A percentile compares a stretch with the other conserved stretches of the same genome.
Conservation (phyloP, 2,329 filamentous ascomycete species). For the Calonectria fujianensis region DNA sequence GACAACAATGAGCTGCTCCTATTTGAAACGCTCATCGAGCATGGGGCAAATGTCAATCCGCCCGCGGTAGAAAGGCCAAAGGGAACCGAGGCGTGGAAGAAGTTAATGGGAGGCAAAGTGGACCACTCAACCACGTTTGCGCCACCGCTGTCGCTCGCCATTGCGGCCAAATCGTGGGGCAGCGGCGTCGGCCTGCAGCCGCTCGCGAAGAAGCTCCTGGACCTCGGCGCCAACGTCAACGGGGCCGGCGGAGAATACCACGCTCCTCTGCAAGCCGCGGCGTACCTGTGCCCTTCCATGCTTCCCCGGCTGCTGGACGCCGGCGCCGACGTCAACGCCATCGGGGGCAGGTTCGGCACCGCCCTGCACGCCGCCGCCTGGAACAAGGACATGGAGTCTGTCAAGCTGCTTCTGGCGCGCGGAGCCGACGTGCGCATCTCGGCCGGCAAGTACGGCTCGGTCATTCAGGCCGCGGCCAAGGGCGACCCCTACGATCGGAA, state of each 20-base stretch:
- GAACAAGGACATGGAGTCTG: conserved; percentile 14
- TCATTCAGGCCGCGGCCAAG: conserved; percentile 19
- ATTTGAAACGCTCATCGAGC: conserved; percentile 3
- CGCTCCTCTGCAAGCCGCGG: conserved; percentile 15
- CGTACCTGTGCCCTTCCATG: background rate
- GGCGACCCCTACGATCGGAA: background rate
- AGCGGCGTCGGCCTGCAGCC: background rate
- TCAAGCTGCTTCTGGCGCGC: conserved; percentile 4
- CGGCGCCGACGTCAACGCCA: conserved; percentile 19
- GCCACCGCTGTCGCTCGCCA: background rate
- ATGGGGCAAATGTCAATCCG: conserved; percentile 9
- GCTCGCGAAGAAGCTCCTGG: background rate
- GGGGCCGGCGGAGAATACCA: background rate
- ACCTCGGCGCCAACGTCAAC: conserved; percentile 20
- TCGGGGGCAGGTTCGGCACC: conserved; percentile 19
- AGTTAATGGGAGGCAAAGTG: background rate
- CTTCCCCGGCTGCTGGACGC: background rate
- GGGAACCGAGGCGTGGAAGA: background rate
- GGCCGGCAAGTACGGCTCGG: conserved; percentile 19
- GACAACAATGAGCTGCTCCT: conserved; percentile 9
- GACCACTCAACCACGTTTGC: conserved; percentile 4
- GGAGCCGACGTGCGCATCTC: conserved; percentile 9
- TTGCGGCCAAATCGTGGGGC: background rate
- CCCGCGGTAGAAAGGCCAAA: background rate
- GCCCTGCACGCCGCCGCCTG: conserved; percentile 24